Conservation (phyloP, 495 filamentous ascomycete species). For the Penicillium canariense region DNA sequence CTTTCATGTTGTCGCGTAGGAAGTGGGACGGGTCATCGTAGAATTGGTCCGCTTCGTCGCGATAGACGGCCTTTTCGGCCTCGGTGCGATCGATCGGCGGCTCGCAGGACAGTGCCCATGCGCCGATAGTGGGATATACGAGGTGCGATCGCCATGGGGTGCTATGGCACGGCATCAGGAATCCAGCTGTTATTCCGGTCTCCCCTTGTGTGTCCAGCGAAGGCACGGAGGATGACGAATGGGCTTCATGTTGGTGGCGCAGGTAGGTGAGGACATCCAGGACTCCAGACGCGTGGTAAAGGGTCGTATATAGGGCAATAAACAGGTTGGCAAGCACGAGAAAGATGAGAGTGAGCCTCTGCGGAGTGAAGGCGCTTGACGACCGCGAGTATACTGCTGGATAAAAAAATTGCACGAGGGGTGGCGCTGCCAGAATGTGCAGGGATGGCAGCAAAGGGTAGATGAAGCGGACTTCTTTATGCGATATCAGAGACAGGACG, state of each 20-base stretch:
- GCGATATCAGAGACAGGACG: constrained; percentile 74
- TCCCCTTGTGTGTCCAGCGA: neutral
- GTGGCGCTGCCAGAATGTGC: constrained; percentile 72
- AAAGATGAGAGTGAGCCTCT: constrained; percentile 54
- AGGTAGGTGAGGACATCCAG: constrained; percentile 71
- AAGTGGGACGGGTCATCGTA: constrained; percentile 67
- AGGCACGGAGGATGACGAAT: constrained; percentile 19
- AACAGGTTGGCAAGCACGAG: constrained; percentile 64
- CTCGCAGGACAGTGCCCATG: constrained; percentile 89
- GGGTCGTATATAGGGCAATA: constrained; percentile 70
- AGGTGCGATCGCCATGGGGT: constrained; percentile 95
- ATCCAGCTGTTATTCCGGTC: constrained; percentile 64
- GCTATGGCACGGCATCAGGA: constrained; percentile 96
- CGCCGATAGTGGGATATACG: constrained; percentile 66
- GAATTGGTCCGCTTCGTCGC: constrained; percentile 89
- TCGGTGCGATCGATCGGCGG: constrained; percentile 69
- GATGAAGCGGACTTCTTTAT: constrained; percentile 98
- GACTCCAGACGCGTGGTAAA: constrained; percentile 76
- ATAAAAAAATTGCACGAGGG: constrained; percentile 64
- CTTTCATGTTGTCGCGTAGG: constrained; percentile 50
- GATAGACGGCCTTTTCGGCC: constrained; percentile 59
- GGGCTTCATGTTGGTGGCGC: constrained; percentile 62
- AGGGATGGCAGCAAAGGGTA: constrained; percentile 87
- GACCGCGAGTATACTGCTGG: constrained; percentile 34
- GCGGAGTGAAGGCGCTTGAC: constrained; percentile 32